These are phyloP conservation scores for Juncus effusus DNA, from an alignment of 176 grass and related monocot genomes.

Conservation along the genomic window DNA sequence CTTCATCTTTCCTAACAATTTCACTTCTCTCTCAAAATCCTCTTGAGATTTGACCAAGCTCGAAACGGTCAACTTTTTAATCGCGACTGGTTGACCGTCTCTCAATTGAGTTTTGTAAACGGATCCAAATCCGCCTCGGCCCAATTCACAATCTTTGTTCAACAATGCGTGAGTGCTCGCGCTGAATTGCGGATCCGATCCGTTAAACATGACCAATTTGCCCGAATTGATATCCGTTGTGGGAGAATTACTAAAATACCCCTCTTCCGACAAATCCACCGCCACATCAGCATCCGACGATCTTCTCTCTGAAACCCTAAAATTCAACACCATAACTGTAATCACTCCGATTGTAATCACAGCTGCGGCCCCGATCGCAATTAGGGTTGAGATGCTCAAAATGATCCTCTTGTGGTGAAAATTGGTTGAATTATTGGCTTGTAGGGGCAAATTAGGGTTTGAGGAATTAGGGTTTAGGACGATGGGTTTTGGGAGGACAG, in stretches of 20 bases:
- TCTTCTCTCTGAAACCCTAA: constrained; percentile 48
- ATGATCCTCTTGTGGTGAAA: constrained; percentile 83
- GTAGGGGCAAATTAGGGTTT: not conserved
- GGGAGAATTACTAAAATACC: constrained; percentile 81
- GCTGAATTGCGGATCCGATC: constrained; percentile 89
- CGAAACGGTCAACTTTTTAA: constrained; percentile 97
- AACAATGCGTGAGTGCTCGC: constrained; percentile 79
- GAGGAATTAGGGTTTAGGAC: constrained; percentile 71
- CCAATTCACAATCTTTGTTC: constrained; percentile 97
- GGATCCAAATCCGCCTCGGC: constrained; percentile 93
- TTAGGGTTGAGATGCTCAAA: constrained; percentile 86
- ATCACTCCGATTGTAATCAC: constrained; percentile 85
- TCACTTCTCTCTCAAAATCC: constrained; percentile 97
- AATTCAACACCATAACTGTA: constrained; percentile 77
- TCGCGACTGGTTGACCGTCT: constrained; percentile 82
- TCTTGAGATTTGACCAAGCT: constrained; percentile 98
- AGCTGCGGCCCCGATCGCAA: constrained; percentile 86
- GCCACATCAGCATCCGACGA: constrained; percentile 28
- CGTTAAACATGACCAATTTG: constrained; percentile 94
- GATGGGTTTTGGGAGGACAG: constrained; percentile 86
- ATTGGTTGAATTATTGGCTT: constrained; percentile 21
- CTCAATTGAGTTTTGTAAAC: constrained; percentile 81
- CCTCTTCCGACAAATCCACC: constrained; percentile 68
- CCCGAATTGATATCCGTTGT: constrained; percentile 76
- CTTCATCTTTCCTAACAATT: constrained; percentile 72